Base-by-base conservation (phyloP, 1,284 basidiomycete species). In the Hypsizygus ulmarius region DNA sequence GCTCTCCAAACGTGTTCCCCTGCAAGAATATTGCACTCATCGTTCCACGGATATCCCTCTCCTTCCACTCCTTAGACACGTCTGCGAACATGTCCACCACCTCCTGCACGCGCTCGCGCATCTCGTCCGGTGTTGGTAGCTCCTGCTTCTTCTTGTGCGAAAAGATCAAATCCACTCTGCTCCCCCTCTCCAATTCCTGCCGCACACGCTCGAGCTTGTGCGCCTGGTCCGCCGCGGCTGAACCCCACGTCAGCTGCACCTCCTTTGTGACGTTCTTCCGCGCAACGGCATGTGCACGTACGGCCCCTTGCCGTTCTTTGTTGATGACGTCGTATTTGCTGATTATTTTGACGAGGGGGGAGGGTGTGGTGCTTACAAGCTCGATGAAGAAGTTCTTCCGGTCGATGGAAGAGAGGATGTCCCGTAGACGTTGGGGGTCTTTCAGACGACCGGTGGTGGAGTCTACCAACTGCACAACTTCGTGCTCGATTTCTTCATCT, bases 201-300 rank as follows among this genome's bases (percentile, higher is more conserved):
- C 71, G 68, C 8, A 74, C 79, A 61, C 83, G 84, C 51, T 69
- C 72, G 30, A 92, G 55, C 62, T 90, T 92, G 64, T 86, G 84
- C 32, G 70, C 70, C 12, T 86, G 58, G 58, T 93, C 90, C 12
- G 73, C 77, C 16, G 64, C 53, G 7, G 70, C 79, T 18, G 82
- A 78, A 7, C 70, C 73, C 86, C 87, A 93, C 5, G 82, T 81
- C 48, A 92, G 60, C 65, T 88, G 86, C 3, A 90, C 71, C 69
- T 90, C 86, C 69, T 90, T 91, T 47, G 68, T 62, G 43, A 74
- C 69, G 39, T 66, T 69, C 16, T 63, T 67, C 50, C 65, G 66
- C 33, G 55, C 59, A 5, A 54, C 59, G 48, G 61, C 64, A 47
- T 62, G 69, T 28, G 65, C 58, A 44, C 65, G 64, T 43, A 60